Evolutionary conservation across 306 rosid species (phyloP), one percentile per base, ranked within the genome.

Genomic region (Cucurbita moschata): DNA sequence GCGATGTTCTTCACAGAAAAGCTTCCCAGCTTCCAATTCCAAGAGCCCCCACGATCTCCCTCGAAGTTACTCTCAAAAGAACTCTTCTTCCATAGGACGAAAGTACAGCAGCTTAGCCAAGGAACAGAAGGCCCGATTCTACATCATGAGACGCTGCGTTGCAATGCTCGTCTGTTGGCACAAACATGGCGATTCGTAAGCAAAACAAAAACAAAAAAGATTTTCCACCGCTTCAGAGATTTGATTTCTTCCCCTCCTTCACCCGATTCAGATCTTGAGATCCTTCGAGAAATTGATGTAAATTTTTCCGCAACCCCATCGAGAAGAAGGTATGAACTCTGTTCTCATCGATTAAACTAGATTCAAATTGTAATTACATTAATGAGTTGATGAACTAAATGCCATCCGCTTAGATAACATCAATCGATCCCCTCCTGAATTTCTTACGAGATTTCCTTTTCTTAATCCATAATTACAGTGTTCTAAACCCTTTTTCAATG

Each of bases 141-240:
- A 90, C 85, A 93, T 93, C 80, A 93, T 93, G 91, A 88, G 96
- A 57, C 82, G 93, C 46, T 93, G 98, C 77, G 96, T 93, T 10
- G 96, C 98, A 16, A 93, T 93, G 96, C 87, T 93, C 38, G 98
- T 88, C 42, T 93, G 98, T 75, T 93, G 98, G 98, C 98, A 90
- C 84, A 92, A 92, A 62, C 96, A 90, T 80, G 91, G 89, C 5
- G 96, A 91, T 85, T 74, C 77, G 30, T 74, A 60, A 35, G 7
- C 7, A 40, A 40, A 7, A 40, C 8, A 40, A 50, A 9, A 13
- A 47, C 6, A n/a, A n/a, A n/a, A n/a, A n/a, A n/a, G n/a, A n/a
- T n/a, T n/a, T n/a, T n/a, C n/a, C n/a, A n/a, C 19, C 30, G 55
- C 15, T 67, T 44, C 39, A 4, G 9, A 67, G 54, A 67, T 65